Evolutionary conservation across 2,329 filamentous ascomycete genomes (phyloP).

Genomic region (Fusarium sp.): DNA sequence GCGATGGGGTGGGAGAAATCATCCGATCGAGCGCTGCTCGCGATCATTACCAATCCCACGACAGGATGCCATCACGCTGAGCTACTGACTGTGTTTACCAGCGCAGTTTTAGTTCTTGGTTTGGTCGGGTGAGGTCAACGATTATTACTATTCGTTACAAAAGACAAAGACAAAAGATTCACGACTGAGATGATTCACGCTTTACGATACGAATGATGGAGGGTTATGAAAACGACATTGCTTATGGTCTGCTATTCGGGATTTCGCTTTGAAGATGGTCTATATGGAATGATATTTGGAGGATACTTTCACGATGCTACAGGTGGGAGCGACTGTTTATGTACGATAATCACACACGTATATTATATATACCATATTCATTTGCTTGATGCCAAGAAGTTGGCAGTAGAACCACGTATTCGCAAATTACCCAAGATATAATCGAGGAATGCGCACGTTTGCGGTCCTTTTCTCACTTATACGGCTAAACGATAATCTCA

Average conservation of each 20-base stretch:
- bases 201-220: slow-evolving; percentile 45
- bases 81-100: neutral
- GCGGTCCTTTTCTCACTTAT: neutral
- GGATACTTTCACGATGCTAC: slow-evolving; percentile 34
- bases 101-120: slow-evolving; percentile 4
- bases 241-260: slow-evolving; percentile 33
- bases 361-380: slow-evolving; percentile 28
- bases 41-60: slow-evolving; percentile 33
- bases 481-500: neutral
- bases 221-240: slow-evolving; percentile 31
- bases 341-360: slow-evolving; percentile 34
- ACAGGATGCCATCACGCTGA: slow-evolving; percentile 14
- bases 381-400: slow-evolving; percentile 23
- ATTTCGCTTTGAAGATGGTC: slow-evolving; percentile 34
- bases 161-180: slow-evolving; percentile 37
- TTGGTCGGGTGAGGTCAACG: slow-evolving; percentile 2
- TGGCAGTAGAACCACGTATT: slow-evolving; percentile 1
- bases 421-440: neutral
- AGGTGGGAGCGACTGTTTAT: slow-evolving; percentile 27
- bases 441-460: neutral
- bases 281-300: slow-evolving; percentile 29
- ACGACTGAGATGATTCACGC: slow-evolving; percentile 48
- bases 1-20: slow-evolving; percentile 70
- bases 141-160: slow-evolving; percentile 4
- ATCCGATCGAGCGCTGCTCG: slow-evolving; percentile 58